These are phyloP conservation scores for Syzygium malaccense DNA, from an alignment of 441 rosid species.

Conservation along the genomic window DNA sequence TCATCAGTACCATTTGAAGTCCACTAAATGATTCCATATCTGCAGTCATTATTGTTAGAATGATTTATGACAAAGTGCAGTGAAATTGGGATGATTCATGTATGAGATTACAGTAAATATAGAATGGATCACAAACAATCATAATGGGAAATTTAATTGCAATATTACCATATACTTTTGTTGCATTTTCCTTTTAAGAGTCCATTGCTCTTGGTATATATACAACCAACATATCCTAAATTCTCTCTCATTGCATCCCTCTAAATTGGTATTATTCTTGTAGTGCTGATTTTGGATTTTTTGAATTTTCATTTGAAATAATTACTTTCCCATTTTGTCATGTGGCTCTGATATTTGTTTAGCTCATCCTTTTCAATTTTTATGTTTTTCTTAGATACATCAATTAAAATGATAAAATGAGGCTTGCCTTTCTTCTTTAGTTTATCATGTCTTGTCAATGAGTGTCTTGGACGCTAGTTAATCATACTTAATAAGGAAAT, in stretches of 20 bases:
- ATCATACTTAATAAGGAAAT: no score
- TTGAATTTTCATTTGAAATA: not conserved
- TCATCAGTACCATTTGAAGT: not conserved
- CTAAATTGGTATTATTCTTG: not conserved
- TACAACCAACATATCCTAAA: not conserved
- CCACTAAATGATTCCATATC: not conserved
- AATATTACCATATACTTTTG: not conserved
- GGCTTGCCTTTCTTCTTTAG: not conserved
- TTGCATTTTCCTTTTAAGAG: not conserved
- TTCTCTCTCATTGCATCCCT: not conserved
- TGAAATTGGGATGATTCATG: not conserved
- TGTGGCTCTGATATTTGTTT: not conserved
- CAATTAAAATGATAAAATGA: no score
- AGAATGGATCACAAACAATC: not conserved
- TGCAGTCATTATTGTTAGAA: not conserved
- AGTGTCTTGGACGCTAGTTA: not conserved
- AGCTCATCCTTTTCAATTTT: not conserved
- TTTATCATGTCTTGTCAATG: not conserved
- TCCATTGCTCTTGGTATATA: not conserved
- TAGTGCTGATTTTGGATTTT: not conserved
- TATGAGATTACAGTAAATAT: no score
- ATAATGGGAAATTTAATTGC: not conserved
- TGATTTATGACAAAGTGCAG: not conserved
- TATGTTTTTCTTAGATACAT: not conserved
- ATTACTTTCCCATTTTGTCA: not conserved